Evolutionary conservation across 192 early-diverging fungal genomes (phyloP), one percentile per base, ranked within the genome.

Genomic region (Entomortierella chlamydospora): DNA sequence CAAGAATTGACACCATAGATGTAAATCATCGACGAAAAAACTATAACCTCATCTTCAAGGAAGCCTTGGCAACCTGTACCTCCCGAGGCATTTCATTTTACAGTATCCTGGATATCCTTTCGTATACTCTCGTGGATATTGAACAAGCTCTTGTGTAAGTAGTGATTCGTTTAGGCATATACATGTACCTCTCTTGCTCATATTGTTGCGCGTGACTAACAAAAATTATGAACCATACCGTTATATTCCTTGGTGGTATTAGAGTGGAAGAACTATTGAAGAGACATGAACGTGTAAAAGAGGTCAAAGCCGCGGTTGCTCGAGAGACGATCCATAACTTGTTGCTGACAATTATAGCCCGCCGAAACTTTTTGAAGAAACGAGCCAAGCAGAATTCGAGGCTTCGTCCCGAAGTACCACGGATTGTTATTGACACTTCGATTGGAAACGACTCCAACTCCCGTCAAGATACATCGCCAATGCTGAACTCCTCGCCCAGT

Each of bases 271-370:
- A 78, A 67, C 70, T 70, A 18, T 29, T 78, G 60, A 68, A 62
- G 50, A 45, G 74, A 45, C 55, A 78, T 18, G 74, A 78, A 34
- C 74, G 61, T 15, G 61, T 78, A 11, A 69, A 70, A 28, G 74
- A 78, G 41, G n/a, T 78, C 39, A 68, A 57, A 17, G 59, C 66
- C 2, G 74, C 74, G 8, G 74, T 78, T 1, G 74, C 74, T 2
- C 42, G 74, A 10, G 74, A 78, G 61, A 78, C 74, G 17, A 78
- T 78, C 25, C 68, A 78, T 41, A 78, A 78, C 33, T 29, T 78
- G n/a, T 30, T 78, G 4, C 34, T 78, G 53, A 64, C 74, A 22
- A 78, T 78, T 47, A 45, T 78, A 20, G 74, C 74, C 4, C 47
- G 74, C 20, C 61, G 74, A 15, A 78, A 47, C 55, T 78, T 78